Evolutionary conservation across 176 grass and related monocot genomes (phyloP).

Genomic region (Oryza glumipatula): DNA sequence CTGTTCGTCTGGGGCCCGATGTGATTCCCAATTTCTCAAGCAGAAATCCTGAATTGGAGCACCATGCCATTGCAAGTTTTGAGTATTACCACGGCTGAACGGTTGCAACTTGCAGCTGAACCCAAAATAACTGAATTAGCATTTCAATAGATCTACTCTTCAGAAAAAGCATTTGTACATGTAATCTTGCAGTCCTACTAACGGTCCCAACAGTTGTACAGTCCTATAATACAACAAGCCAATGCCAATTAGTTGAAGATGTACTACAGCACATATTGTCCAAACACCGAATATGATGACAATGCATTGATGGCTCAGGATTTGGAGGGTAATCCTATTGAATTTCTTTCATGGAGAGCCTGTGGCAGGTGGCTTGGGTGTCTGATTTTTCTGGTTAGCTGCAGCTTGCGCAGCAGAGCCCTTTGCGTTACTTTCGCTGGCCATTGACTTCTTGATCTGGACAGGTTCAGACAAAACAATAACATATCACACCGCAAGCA

Average conservation of each 20-base stretch:
- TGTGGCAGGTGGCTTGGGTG: slow-evolving; percentile 52
- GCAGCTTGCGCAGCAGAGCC: slow-evolving; percentile 48
- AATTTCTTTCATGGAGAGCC: slow-evolving; percentile 54
- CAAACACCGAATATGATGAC: background rate
- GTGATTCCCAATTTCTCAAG: background rate
- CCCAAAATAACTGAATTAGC: background rate
- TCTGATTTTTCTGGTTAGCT: slow-evolving; percentile 65
- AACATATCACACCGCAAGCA: slow-evolving; percentile 16
- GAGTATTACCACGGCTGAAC: background rate
- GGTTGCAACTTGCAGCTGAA: background rate
- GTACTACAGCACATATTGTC: background rate
- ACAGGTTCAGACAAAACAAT: background rate
- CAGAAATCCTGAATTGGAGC: background rate
- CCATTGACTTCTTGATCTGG: slow-evolving; percentile 83
- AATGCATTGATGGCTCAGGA: background rate
- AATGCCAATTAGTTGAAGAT: background rate
- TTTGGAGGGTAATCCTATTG: background rate
- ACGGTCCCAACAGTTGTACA: background rate
- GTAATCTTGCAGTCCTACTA: background rate
- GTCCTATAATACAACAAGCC: slow-evolving; percentile 4
- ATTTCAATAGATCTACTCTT: background rate
- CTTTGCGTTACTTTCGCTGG: slow-evolving; percentile 46
- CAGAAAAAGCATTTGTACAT: slow-evolving; percentile 15
- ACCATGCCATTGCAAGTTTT: background rate
- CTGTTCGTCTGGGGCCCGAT: too few relatives aligned